A percentile compares a stretch with the other conserved stretches of the same genome.
Conservation (phyloP, 345 rosid species). For the Salix viminalis region DNA sequence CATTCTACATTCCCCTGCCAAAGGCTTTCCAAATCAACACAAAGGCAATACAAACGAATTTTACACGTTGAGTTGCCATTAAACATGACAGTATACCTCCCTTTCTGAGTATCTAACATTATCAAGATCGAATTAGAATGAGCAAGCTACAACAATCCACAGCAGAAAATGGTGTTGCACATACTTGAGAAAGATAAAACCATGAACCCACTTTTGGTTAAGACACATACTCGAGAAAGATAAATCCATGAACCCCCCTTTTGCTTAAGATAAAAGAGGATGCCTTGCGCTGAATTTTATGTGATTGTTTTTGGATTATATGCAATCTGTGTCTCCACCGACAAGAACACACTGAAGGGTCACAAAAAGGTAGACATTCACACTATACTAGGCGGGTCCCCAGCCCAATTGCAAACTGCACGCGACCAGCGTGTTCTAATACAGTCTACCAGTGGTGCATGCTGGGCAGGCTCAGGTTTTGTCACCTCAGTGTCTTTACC, state of each 20-base stretch:
- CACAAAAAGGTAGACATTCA: constrained; percentile 25
- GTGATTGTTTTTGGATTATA: not conserved
- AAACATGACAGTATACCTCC: constrained; percentile 1
- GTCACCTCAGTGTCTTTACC: constrained; percentile 53
- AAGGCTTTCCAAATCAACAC: constrained; percentile 14
- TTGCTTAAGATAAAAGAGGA: not conserved
- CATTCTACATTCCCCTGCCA: constrained; percentile 9
- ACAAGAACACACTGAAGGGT: not conserved
- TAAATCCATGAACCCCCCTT: constrained; percentile 8
- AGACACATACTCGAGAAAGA: constrained; percentile 4
- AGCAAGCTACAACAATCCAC: constrained; percentile 25
- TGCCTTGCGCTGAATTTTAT: not conserved
- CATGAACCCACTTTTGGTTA: not conserved
- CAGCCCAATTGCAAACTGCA: constrained; percentile 83
- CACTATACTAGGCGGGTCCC: constrained; percentile 97
- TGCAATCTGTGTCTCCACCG: not conserved
- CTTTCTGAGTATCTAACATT: constrained; percentile 8
- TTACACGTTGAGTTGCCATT: constrained; percentile 15
- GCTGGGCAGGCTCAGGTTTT: constrained; percentile 73
- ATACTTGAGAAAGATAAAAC: constrained; percentile 6
- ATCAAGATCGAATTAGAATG: constrained; percentile 26
- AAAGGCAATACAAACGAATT: constrained; percentile 24
- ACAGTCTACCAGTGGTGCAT: constrained; percentile 93
- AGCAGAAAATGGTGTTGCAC: constrained; percentile 11
- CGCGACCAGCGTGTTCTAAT: constrained; percentile 92